phyloP scores from a whole-genome alignment of 805 yeast species.

The Jamesozyma spencerorum region DNA sequence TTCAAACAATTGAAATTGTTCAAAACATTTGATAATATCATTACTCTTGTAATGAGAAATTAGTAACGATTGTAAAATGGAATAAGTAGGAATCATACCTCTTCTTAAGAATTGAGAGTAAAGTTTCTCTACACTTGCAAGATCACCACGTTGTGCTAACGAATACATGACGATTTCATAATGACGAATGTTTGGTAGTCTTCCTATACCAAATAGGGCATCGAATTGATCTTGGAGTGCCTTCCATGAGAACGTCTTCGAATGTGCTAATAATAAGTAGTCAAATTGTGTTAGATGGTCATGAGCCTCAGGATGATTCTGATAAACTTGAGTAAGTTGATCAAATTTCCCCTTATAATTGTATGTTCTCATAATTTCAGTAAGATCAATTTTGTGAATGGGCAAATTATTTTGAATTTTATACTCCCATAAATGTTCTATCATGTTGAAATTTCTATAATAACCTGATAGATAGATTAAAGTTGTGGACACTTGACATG shows the following conservation, averaged over 20 bases:
- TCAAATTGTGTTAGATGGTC: conserved; percentile 38
- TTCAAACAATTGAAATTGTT: conserved; percentile 25
- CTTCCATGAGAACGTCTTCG: conserved; percentile 42
- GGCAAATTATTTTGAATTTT: conserved; percentile 19
- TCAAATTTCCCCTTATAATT: conserved; percentile 15
- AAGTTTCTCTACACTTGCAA: conserved; percentile 39
- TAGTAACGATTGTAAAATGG: conserved; percentile 24
- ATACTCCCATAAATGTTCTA: conserved; percentile 27
- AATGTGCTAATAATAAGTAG: conserved; percentile 37
- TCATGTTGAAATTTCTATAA: conserved; percentile 8
- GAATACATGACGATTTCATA: conserved; percentile 55
- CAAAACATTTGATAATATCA: conserved; percentile 19
- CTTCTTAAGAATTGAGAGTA: conserved; percentile 40
- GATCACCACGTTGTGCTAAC: conserved; percentile 43
- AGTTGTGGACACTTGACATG: conserved; percentile 26
- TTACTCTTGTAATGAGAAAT: conserved; percentile 20
- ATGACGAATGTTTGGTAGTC: conserved; percentile 44
- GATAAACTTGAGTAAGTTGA: conserved; percentile 31
- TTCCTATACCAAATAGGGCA: conserved; percentile 43
- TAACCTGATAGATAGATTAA: conserved; percentile 16
- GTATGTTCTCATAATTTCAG: conserved; percentile 19
- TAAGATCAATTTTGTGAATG: conserved; percentile 15
- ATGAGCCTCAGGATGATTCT: conserved; percentile 34
- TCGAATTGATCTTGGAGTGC: conserved; percentile 49
- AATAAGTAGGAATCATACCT: conserved; percentile 37